Evolutionary conservation across 352 stramenopile genomes (phyloP), one percentile per base, ranked within the genome.

Genomic region (Phytophthora pistaciae): DNA sequence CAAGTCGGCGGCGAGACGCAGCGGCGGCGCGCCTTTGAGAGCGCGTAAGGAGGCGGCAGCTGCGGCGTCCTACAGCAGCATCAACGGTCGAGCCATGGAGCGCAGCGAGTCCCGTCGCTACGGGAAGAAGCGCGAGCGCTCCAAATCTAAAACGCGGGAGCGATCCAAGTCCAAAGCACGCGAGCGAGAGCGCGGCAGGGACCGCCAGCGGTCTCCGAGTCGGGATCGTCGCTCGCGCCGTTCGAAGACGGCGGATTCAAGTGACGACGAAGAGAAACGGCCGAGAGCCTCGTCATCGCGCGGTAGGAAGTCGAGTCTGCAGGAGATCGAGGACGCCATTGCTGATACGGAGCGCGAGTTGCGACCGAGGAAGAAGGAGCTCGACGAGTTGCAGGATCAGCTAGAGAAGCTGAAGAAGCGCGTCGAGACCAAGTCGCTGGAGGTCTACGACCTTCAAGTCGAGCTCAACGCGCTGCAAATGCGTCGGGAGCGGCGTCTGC

Each of bases 381-480:
- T 93, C 0, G 60, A 75, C 11, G 56, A 72, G 18, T 42, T 95
- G 11, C 69, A 79, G 5, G 65, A 78, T 1, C 54, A 91, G 29
- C 33, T 87, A 40, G 31, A 29, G n/a, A 70, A 76, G 54, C 31
- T 91, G 6, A 38, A 79, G 53, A 68, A 76, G 56, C 83, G 69
- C 4, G 56, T 92, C 1, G 74, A 93, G 5, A 59, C 55, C 7
- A 90, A 91, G 61, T 80, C 80, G 54, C 80, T 94, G 58, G 78
- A 93, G 58, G 74, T 95, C 18, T 80, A 83, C 72, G 84, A 94
- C 42, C 68, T 93, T 50, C 68, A 92, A 64, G 78, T 93, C 7
- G 74, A 85, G 33, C 53, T 95, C 20, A 83, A 95, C 23, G 75
- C 73, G 14, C 68, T 95, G 40, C 59, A 77, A 21, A 91, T 91